phyloP scores from a whole-genome alignment of 2,329 filamentous ascomycete genomes.

The Pseudogymnoascus sp. region DNA sequence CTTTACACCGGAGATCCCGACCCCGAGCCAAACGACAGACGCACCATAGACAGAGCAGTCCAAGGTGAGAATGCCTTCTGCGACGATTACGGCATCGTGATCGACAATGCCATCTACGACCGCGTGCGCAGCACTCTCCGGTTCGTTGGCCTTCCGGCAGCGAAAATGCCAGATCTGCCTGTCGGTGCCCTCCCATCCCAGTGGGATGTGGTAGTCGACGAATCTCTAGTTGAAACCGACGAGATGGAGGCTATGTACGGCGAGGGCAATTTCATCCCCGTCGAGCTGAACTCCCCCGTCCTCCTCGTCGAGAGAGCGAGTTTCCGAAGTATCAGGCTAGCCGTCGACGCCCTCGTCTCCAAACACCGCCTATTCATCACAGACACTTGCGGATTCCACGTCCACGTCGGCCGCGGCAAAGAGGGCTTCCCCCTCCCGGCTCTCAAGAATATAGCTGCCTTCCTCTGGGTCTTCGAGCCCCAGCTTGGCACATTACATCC shows the following conservation, averaged over 20 bases:
- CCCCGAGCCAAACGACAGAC: neutral
- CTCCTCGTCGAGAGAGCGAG: neutral
- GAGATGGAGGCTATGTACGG: neutral
- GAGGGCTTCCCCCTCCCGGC: slow-evolving; percentile 20
- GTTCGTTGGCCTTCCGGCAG: neutral
- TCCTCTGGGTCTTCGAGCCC: slow-evolving; percentile 25
- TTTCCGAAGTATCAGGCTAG: slow-evolving; percentile 3
- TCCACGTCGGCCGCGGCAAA: slow-evolving; percentile 26
- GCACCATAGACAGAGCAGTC: neutral
- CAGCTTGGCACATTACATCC: slow-evolving; percentile 25
- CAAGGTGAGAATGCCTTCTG: neutral
- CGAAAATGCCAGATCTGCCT: neutral
- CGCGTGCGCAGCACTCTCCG: neutral
- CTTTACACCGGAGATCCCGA: neutral
- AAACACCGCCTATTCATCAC: slow-evolving; percentile 22
- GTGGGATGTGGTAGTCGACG: neutral
- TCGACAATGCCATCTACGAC: neutral
- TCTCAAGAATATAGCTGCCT: slow-evolving; percentile 25
- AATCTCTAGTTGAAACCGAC: neutral
- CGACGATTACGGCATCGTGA: neutral
- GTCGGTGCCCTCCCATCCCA: neutral
- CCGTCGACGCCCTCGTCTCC: slow-evolving; percentile 10
- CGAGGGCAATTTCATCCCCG: neutral
- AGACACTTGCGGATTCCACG: slow-evolving; percentile 23
- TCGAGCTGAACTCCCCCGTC: neutral